Base-by-base conservation (phyloP, 129 eudicot species). In the Escallonia rubra region DNA sequence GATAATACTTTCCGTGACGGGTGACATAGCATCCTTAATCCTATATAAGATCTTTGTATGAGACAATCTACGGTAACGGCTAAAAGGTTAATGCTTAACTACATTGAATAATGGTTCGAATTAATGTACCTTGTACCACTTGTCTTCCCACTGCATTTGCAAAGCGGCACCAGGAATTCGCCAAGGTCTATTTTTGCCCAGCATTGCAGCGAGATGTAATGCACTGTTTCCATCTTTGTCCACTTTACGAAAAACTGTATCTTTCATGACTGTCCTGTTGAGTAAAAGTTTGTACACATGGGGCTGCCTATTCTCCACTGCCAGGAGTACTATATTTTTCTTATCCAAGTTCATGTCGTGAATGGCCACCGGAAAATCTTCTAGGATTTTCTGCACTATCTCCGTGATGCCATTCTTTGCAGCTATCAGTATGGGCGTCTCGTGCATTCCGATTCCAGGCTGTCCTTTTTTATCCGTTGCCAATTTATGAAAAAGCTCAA, bases 241-340 rank as follows among this genome's bases (percentile, higher is more conserved):
- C 6, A 43, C 60, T 23, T 62, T 40, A 7, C 60, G 53, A 43
- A 61, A 63, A 7, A 72, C 49, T n/a, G 39, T 38, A 4, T 72
- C 69, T 15, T 50, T 61, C 43, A 62, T 16, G 16, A 11, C 41
- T 1, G 13, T 10, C 55, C 7, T 53, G 5, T 43, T 34, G 41
- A 6, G 10, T 9, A 72, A 44, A 34, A 41, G n/a, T 10, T 52
- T 12, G 46, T 60, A 72, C 8, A 72, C 63, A 10, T 43, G 67
- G 45, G 76, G 68, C 10, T 72, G 76, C 34, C 76, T 72, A 42
- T 62, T 41, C 23, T 72, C 76, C 6, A 72, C 67, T 10, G 76
- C 76, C 38, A 72, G 16, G 2, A 72, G 54, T 1, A 72, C 59
- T 0, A 52, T 15, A 42, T 72, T 72, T 60, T 72, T 62, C 69